Percentiles rank a stretch among this genome's conserved stretches.
phyloP scores from a whole-genome alignment of 176 grass and related monocot genomes.

The Oryza longistaminata region DNA sequence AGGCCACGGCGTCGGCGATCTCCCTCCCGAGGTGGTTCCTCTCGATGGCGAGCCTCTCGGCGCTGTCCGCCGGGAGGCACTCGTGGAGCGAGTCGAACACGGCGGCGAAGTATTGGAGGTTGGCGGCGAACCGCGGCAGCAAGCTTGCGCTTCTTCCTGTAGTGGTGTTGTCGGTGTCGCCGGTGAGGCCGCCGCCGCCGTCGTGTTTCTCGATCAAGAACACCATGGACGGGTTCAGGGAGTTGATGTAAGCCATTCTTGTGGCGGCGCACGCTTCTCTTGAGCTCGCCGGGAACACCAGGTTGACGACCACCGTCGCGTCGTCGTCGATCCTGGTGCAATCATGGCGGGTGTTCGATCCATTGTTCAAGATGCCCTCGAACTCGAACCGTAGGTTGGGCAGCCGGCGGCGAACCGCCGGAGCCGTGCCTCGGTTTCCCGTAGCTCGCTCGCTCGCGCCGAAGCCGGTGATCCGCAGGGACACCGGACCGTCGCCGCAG shows the following conservation, averaged over 20 bases:
- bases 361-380: slow-evolving; percentile 47
- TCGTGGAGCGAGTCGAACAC: slow-evolving; percentile 82
- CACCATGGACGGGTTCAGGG: slow-evolving; percentile 60
- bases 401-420: slow-evolving; percentile 55
- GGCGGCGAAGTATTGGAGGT: slow-evolving; percentile 61
- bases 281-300: slow-evolving; percentile 55
- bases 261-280: slow-evolving; percentile 29
- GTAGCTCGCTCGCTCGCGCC: slow-evolving; percentile 58
- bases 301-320: slow-evolving; percentile 68
- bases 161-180: background rate
- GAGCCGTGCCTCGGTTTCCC: slow-evolving; percentile 58
- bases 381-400: slow-evolving; percentile 67
- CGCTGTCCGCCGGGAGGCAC: slow-evolving; percentile 70
- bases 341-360: background rate
- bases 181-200: background rate
- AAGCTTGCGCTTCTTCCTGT: slow-evolving; percentile 23
- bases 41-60: slow-evolving; percentile 73
- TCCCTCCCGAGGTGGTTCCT: slow-evolving; percentile 68
- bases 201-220: slow-evolving; percentile 59
- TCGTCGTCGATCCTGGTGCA: slow-evolving; percentile 33
- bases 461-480: slow-evolving; percentile 66
- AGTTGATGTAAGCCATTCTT: slow-evolving; percentile 38
- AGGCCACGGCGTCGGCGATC: slow-evolving; percentile 48
- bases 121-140: slow-evolving; percentile 49
- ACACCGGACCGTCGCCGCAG: slow-evolving; percentile 29